These are phyloP conservation scores for Isochrysis galbana DNA, from an alignment of 78 protist species.

Conservation along the genomic window DNA sequence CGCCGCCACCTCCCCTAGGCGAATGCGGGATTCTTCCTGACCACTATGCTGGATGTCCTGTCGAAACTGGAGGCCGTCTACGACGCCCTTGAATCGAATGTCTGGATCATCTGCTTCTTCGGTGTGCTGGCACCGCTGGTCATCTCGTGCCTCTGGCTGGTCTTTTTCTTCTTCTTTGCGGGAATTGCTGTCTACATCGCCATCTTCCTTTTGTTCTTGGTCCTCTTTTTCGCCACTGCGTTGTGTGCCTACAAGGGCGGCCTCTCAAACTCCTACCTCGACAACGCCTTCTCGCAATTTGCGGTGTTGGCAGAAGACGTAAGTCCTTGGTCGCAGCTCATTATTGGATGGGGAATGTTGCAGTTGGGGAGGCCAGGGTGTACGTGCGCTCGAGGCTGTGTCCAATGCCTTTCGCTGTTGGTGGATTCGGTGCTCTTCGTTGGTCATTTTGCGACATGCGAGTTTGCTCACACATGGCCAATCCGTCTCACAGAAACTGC, in stretches of 20 bases:
- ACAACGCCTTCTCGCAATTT: neutral
- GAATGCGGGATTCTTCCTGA: too few relatives aligned
- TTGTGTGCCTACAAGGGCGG: neutral
- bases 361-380: too few relatives aligned
- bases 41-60: neutral
- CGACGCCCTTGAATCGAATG: neutral
- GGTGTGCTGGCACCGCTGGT: neutral
- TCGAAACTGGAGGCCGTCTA: neutral
- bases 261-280: neutral
- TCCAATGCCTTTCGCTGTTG: too few relatives aligned
- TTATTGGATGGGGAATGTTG: too few relatives aligned
- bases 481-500: too few relatives aligned
- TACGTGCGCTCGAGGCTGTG: too few relatives aligned
- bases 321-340: too few relatives aligned
- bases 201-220: neutral
- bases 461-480: too few relatives aligned
- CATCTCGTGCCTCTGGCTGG: neutral
- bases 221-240: neutral
- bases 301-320: too few relatives aligned
- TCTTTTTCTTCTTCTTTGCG: neutral
- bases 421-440: too few relatives aligned
- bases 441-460: too few relatives aligned
- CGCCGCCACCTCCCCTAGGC: too few relatives aligned
- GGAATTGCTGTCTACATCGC: neutral
- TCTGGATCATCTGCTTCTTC: neutral